phyloP scores from a whole-genome alignment of 768 basidiomycete genomes.

The Suillus subaureus region DNA sequence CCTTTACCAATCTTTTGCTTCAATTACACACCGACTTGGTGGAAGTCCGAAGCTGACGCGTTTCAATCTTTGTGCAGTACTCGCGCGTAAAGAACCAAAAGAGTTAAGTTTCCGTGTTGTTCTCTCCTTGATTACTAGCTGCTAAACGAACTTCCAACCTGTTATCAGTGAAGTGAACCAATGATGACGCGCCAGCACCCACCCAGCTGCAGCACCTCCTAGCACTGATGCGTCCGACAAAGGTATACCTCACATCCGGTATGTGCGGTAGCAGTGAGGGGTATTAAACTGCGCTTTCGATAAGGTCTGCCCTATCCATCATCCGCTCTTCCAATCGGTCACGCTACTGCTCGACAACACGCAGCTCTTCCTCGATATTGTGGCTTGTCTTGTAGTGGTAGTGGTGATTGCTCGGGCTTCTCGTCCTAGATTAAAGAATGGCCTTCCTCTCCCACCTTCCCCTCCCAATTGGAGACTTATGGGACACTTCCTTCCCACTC shows the following conservation, averaged over 20 bases:
- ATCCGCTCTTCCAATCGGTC: neutral
- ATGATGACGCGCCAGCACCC: neutral
- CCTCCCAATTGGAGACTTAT: neutral
- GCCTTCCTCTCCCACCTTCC: slow-evolving; percentile 3
- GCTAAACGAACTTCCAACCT: neutral
- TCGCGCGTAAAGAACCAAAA: neutral
- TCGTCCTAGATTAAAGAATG: neutral
- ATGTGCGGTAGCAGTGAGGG: neutral
- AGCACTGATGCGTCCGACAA: neutral
- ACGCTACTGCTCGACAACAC: neutral
- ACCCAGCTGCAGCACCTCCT: neutral
- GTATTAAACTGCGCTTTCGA: neutral
- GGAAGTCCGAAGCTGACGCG: neutral
- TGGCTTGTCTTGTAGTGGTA: neutral
- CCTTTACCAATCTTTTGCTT: neutral
- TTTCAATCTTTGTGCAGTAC: neutral
- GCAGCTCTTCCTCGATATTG: neutral
- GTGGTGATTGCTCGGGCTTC: neutral
- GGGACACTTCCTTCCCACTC: neutral
- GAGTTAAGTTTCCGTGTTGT: neutral
- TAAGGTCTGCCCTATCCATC: neutral
- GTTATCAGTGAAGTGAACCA: neutral
- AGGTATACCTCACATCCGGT: neutral
- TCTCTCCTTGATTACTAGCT: neutral
- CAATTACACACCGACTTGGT: neutral